Conservation (phyloP, 2,329 filamentous ascomycete genomes). For the Apiospora hydei region DNA sequence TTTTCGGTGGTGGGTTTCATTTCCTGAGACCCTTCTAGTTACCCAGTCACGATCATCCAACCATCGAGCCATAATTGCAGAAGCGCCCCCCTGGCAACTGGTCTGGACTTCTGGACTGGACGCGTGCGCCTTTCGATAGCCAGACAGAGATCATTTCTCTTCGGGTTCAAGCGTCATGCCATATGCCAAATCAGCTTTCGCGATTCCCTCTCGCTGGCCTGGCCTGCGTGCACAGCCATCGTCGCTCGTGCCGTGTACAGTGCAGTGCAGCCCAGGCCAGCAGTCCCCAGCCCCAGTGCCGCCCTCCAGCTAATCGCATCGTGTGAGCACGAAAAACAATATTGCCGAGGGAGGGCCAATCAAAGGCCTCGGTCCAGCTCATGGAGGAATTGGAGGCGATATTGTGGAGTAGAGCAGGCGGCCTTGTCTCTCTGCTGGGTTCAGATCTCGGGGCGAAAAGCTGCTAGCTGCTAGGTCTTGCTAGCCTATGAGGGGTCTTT, state of each 20-base stretch:
- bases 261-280: neutral
- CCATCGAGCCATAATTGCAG: constrained; percentile 19
- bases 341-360: constrained; percentile 1
- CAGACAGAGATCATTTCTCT: constrained; percentile 14
- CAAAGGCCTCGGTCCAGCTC: constrained; percentile 5
- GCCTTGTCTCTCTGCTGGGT: constrained; percentile 15
- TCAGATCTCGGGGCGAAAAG: constrained; percentile 19
- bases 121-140: constrained; percentile 10
- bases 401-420: constrained; percentile 3
- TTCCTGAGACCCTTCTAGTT: constrained; percentile 21
- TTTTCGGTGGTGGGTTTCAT: constrained; percentile 20
- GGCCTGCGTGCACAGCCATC: neutral
- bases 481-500: constrained; percentile 14
- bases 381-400: constrained; percentile 20
- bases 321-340: constrained; percentile 20
- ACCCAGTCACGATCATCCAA: constrained; percentile 20
- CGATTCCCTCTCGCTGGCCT: no score
- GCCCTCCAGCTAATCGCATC: constrained; percentile 1
- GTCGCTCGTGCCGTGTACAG: constrained; percentile 10
- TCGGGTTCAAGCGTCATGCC: constrained; percentile 11
- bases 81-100: neutral
- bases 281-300: neutral
- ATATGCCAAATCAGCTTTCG: constrained; percentile 17
- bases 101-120: neutral
- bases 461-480: constrained; percentile 13